phyloP scores from a whole-genome alignment of 495 filamentous ascomycete genomes.

The Oleoguttula mirabilis region DNA sequence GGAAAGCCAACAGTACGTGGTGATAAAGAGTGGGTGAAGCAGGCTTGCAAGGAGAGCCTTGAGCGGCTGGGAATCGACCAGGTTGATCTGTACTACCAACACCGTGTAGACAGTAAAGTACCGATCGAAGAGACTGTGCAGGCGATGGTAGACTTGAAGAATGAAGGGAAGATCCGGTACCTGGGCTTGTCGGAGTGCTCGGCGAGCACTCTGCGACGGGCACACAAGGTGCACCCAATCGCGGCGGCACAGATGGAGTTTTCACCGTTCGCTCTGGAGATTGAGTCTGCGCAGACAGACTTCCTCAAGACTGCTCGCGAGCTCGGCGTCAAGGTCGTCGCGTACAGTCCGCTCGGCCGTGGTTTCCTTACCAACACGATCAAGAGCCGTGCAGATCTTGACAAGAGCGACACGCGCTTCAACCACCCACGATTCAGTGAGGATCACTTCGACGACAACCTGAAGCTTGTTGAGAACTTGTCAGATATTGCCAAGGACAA shows the following conservation, averaged over 20 bases:
- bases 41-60: slow-evolving; percentile 41
- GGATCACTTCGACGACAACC: slow-evolving; percentile 40
- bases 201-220: slow-evolving; percentile 44
- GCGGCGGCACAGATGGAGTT: slow-evolving; percentile 51
- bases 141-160: slow-evolving; percentile 32
- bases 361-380: slow-evolving; percentile 49
- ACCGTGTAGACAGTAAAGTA: slow-evolving; percentile 30
- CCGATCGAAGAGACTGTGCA: slow-evolving; percentile 52
- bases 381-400: slow-evolving; percentile 32
- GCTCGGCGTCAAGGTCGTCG: slow-evolving; percentile 36
- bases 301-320: slow-evolving; percentile 47
- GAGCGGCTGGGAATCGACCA: slow-evolving; percentile 37
- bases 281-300: slow-evolving; percentile 38
- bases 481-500: slow-evolving; percentile 56
- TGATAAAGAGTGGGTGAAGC: slow-evolving; percentile 41
- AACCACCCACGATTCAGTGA: slow-evolving; percentile 37
- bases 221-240: slow-evolving; percentile 46
- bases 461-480: slow-evolving; percentile 52
- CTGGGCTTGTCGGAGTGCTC: slow-evolving; percentile 48
- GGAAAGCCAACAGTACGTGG: slow-evolving; percentile 30
- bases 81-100: slow-evolving; percentile 38
- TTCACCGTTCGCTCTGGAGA: slow-evolving; percentile 43
- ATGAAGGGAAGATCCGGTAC: slow-evolving; percentile 44
- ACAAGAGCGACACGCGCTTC: slow-evolving; percentile 25
- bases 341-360: slow-evolving; percentile 38